Base-by-base conservation (phyloP, 805 yeast genomes). In the Nematodospora valgi region DNA sequence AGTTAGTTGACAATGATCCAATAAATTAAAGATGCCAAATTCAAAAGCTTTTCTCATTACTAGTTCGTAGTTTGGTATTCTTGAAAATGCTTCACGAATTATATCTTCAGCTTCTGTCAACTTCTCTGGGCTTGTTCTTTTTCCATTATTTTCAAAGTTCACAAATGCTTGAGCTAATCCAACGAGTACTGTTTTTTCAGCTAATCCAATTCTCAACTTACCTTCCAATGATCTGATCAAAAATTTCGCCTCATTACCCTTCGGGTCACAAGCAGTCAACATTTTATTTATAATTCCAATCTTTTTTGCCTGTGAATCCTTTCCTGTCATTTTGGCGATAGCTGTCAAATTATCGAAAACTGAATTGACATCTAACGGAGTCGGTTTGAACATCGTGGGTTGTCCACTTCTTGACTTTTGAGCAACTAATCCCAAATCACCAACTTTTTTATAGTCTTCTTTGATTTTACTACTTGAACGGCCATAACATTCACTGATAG, bases 381-480 rank as follows among this genome's bases (percentile, higher is more conserved):
- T 77, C 0, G 97, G 96, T 49, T 86, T 86, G 61, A 91, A 87
- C 96, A 93, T 89, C 0, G 95, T 78, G 2, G 94, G 82, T 55
- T 93, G 98, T 14, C 78, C 85, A 10, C 82, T 72, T 47, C 96
- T 72, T 0, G 96, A 86, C 37, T 76, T 75, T 46, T 80, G 78
- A 0, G 98, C 98, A 38, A 93, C 93, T 23, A 76, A 64, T 1
- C 98, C 98, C 40, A 93, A 68, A 62, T 93, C 98, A 24, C 98
- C 98, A 6, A 76, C 72, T 43, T 83, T 78, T 35, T 78, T 81
- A 50, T 82, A 85, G 41, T 86, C 93, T 21, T 69, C 65, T 54
- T 79, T 88, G 35, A 93, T 74, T 41, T 81, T 86, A 3, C 78
- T 64, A 1, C 77, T 46, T 0, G 89, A 72, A 37, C 95, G 70